These are phyloP conservation scores for Eucommia ulmoides DNA, from an alignment of 257 asterid genomes.

Conservation along the genomic window DNA sequence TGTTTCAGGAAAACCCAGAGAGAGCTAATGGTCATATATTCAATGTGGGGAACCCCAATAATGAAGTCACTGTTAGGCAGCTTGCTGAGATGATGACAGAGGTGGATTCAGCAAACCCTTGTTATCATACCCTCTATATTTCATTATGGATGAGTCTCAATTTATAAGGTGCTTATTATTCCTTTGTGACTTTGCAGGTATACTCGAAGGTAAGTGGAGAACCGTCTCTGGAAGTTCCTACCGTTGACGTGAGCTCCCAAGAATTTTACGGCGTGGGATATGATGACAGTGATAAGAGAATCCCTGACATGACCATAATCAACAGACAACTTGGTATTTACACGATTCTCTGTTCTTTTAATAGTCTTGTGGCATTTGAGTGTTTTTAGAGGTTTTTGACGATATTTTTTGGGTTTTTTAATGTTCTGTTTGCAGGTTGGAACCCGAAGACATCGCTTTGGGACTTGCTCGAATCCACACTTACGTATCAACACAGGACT, in stretches of 20 bases:
- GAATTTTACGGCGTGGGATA: constrained; percentile 95
- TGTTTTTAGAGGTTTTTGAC: constrained; percentile 1
- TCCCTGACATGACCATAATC: constrained; percentile 93
- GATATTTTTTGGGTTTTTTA: not conserved
- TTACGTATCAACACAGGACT: constrained; percentile 64
- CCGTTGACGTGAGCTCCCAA: constrained; percentile 75
- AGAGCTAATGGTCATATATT: constrained; percentile 89
- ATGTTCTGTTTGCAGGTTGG: constrained; percentile 34
- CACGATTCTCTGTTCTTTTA: not conserved
- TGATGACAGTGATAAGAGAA: constrained; percentile 93
- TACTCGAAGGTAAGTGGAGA: constrained; percentile 82
- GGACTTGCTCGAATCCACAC: constrained; percentile 69
- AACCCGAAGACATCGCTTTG: constrained; percentile 58
- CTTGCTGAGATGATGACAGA: constrained; percentile 97
- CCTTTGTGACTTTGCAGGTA: constrained; percentile 35
- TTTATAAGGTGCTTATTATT: no score
- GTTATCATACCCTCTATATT: not conserved
- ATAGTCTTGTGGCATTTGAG: not conserved
- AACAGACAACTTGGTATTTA: constrained; percentile 73
- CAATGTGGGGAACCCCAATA: constrained; percentile 89
- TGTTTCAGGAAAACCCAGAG: constrained; percentile 74
- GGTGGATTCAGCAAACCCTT: constrained; percentile 27
- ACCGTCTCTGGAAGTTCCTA: constrained; percentile 49
- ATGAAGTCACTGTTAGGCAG: constrained; percentile 92
- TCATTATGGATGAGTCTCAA: no score